Base-by-base conservation (phyloP, 805 yeast genomes). In the Yamadazyma nakazawae region DNA sequence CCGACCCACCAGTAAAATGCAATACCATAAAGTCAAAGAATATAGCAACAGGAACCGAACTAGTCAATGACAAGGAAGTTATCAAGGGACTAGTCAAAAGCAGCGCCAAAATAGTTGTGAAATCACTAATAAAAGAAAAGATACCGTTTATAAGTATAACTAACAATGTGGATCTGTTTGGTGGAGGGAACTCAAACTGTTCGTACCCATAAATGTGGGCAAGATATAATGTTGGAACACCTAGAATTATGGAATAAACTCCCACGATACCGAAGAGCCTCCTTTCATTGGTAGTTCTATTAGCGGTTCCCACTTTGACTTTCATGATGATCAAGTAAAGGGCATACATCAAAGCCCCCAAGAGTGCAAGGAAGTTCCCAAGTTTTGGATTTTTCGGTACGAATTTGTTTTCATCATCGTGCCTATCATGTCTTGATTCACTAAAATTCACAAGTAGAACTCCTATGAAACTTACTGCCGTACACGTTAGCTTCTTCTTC, bases 21-120 rank as follows among this genome's bases (percentile, higher is more conserved):
- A 68, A 52, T 8, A 68, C 55, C 13, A 73, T 51, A 50, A 70
- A 76, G 53, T 79, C 84, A 41, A 76, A 65, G 44, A 75, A 66
- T 54, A 79, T 75, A 25, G 78, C 74, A 19, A 79, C 64, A 3
- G 84, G 84, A 31, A 79, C 76, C 0, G 77, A 73, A 0, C 79
- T 68, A 0, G 82, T 76, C 31, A 79, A 59, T 2, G 81, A 76
- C 34, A 79, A 62, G 2, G 81, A 68, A 2, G 80, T 72, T 13
- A 78, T 70, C 46, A 79, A 65, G 0, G 84, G 84, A 40, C 81
- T 76, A 0, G 82, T 79, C 34, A 78, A 62, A 17, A 79, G 57
- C 64, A 77, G 68, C 7, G 82, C 81, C 12, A 76, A 54, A n/a
- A 78, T 69, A 0, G 79, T 73, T 30, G 68, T 65, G 50, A 72